Evolutionary conservation across 2,329 filamentous ascomycete species (phyloP).

Genomic region (Orbilia javanica): DNA sequence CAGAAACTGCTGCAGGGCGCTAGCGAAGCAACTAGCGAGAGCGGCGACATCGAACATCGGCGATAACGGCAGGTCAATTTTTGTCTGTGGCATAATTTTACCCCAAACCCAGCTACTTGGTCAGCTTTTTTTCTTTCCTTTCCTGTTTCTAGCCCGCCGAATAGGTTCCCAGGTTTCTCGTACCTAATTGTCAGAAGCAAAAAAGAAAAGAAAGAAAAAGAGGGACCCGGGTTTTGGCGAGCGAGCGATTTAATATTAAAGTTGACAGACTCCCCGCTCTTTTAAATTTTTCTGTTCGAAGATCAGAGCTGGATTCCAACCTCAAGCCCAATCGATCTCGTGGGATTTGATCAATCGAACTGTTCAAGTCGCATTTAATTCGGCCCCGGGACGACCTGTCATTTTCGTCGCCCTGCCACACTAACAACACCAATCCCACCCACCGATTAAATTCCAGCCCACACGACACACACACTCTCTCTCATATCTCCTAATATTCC

Average conservation of each 20-base stretch:
- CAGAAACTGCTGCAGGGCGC: background rate
- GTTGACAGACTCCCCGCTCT: background rate
- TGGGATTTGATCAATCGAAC: background rate
- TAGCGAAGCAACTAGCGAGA: constrained; percentile 38
- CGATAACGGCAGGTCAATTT: constrained; percentile 58
- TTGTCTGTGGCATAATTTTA: no score
- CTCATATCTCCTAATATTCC: background rate
- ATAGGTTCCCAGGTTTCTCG: background rate
- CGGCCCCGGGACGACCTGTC: constrained; percentile 33
- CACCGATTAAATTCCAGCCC: background rate
- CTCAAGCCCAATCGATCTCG: background rate
- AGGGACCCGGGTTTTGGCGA: background rate
- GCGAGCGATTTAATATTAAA: constrained; percentile 16
- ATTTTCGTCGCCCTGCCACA: constrained; percentile 23
- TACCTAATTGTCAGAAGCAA: constrained; percentile 17
- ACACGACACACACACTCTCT: constrained; percentile 22
- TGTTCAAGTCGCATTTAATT: background rate
- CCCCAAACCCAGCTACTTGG: constrained; percentile 12
- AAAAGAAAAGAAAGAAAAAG: constrained; percentile 9
- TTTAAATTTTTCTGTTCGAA: background rate
- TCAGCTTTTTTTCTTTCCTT: constrained; percentile 23
- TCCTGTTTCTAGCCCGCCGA: constrained; percentile 38
- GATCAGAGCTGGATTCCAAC: background rate
- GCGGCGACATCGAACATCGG: constrained; percentile 50
- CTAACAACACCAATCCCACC: constrained; percentile 20